Base-by-base conservation (phyloP, 805 yeast genomes). In the Ogataea methanolica region DNA sequence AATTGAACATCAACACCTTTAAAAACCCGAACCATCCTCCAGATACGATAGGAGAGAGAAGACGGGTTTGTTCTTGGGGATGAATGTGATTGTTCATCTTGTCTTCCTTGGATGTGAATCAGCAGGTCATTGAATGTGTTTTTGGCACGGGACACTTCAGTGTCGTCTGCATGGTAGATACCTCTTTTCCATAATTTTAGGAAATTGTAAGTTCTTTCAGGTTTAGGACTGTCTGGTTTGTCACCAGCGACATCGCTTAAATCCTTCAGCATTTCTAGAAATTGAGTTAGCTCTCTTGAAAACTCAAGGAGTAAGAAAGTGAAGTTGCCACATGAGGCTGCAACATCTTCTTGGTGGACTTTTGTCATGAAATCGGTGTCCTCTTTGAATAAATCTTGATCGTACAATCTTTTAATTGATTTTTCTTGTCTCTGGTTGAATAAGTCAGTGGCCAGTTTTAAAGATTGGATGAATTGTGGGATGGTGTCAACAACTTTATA, bases 311-410 rank as follows among this genome's bases (percentile, higher is more conserved):
- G 61, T 22, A 85, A 71, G 34, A 82, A 77, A 1, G 91, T 74
- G 59, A 87, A 87, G 60, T 87, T 85, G 1, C 91, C 92, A 68
- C 94, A 86, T 41, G 87, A 78, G 0, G 96, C 95, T 1, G 91
- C 86, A 4, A 87, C 85, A 54, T 85, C 90, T 65, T 87, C 95
- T 55, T 83, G 85, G 50, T 82, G 84, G 1, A 83, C 73, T 50
- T 73, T 76, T 37, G 72, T 63, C 23, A 65, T 62, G 59, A 58
- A 67, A 43, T 67, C 70, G 2, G 59, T 54, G 37, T 57, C 73
- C 58, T 49, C 59, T 48, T 68, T 67, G 60, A 82, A 82, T 7
- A 78, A 67, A 4, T 74, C 75, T 57, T 82, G 80, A 2, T 71
- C 65, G 56, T 88, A 87, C 15, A 87, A 63, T 51, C 71, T 73